Evolutionary conservation across 2,329 filamentous ascomycete species (phyloP), one percentile per base, ranked within the genome.

Genomic region (Cercospora citrullina): DNA sequence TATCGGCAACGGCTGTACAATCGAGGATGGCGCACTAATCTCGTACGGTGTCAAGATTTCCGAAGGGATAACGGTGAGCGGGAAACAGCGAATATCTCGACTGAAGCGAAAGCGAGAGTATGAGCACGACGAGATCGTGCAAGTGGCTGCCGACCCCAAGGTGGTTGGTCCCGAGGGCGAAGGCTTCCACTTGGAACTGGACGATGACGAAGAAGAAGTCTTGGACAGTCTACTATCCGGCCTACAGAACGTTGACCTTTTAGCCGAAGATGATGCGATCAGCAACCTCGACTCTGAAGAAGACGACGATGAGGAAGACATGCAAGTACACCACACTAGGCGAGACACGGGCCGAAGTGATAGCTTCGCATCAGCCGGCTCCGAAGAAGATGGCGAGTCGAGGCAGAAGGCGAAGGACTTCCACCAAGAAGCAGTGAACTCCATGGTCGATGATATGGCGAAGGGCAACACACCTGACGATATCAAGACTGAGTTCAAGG

Each of bases 401-500:
- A 68, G 72, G 45, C 62, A 80, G 31, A 81, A 80, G 67, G 82
- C 85, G 23, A 84, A 86, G 67, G 84, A 89, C 67, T 98, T 98
- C 85, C 92, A 97, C 78, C 86, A 90, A 69, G 94, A 97, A 76
- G 94, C 94, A 28, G 91, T 94, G 3, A 85, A 89, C 71, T 94
- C 92, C 69, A 87, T 98, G n/a, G 86, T 94, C 69, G 94, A 97
- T 75, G 91, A 93, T 26, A 85, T 98, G 51, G 90, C 91, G 62
- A 87, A 88, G 68, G 90, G 89, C 23, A 83, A 88, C 60, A 87
- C 87, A 14, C 87, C 89, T 10, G 92, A 96, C 77, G 95, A 96
- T 71, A 94, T 97, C 75, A 93, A 94, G 78, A 87, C 98, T 36
- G 95, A 99, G 78, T 91, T 99, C 70, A 96, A 94, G 83, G 92